Conservation (phyloP, 208 protist species). For the Leishmania amazonensis region DNA sequence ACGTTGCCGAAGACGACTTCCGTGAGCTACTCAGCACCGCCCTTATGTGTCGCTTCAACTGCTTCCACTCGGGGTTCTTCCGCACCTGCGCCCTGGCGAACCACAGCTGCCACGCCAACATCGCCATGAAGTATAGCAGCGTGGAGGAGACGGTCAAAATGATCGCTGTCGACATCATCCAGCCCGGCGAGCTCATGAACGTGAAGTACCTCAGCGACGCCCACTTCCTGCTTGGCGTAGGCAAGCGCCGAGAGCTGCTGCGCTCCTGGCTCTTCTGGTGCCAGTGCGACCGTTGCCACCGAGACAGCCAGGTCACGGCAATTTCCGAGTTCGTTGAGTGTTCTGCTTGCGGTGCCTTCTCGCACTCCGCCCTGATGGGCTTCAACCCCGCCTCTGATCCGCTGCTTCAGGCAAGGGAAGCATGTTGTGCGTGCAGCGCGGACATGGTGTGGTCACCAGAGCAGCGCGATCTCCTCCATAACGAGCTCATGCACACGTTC, state of each 20-base stretch:
- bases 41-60: constrained; percentile 89
- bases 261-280: constrained; percentile 91
- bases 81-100: constrained; percentile 84
- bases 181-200: constrained; percentile 76
- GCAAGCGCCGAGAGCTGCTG: constrained; percentile 74
- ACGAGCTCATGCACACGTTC: constrained; percentile 37
- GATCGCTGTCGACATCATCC: constrained; percentile 66
- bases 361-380: constrained; percentile 45
- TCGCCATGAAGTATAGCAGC: constrained; percentile 87
- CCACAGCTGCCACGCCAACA: constrained; percentile 87
- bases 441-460: constrained; percentile 31
- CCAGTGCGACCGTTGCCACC: constrained; percentile 60
- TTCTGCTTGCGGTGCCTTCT: constrained; percentile 42
- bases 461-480: constrained; percentile 25
- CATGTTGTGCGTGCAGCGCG: constrained; percentile 33
- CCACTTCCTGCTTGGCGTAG: constrained; percentile 78
- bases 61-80: constrained; percentile 89
- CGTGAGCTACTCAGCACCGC: constrained; percentile 65
- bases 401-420: constrained; percentile 18
- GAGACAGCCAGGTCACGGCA: constrained; percentile 39
- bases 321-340: constrained; percentile 75
- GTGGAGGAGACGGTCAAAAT: constrained; percentile 69
- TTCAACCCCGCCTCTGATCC: constrained; percentile 32
- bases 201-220: constrained; percentile 90
- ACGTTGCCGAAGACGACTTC: constrained; percentile 45